Conservation (phyloP, 805 yeast species). For the Wickerhamiella vanderwaltii region DNA sequence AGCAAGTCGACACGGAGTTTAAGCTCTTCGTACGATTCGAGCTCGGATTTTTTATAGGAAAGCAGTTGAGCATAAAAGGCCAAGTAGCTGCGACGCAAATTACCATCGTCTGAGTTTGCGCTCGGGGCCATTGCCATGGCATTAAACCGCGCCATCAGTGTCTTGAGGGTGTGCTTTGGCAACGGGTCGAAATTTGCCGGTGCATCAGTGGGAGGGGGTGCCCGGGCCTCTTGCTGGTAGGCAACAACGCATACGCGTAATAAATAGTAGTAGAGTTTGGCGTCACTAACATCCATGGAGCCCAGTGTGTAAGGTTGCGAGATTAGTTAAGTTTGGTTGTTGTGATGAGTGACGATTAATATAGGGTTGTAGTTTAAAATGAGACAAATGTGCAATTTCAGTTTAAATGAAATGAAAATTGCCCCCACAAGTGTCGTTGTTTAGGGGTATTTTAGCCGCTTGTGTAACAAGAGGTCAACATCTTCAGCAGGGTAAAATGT, state of each 20-base stretch:
- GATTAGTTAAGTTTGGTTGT: slow-evolving; percentile 1
- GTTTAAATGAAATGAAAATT: too few relatives aligned
- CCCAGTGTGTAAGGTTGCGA: background rate
- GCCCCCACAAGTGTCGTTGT: too few relatives aligned
- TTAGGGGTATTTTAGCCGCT: too few relatives aligned
- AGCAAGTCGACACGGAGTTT: slow-evolving; percentile 27
- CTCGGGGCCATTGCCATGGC: slow-evolving; percentile 24
- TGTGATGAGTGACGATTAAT: background rate
- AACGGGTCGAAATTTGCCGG: slow-evolving; percentile 20
- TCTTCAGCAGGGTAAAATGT: too few relatives aligned
- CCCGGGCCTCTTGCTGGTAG: slow-evolving; percentile 51
- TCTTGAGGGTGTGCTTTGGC: slow-evolving; percentile 25
- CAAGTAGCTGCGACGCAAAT: slow-evolving; percentile 43
- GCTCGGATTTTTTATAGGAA: slow-evolving; percentile 27
- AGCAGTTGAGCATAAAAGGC: slow-evolving; percentile 52
- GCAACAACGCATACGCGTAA: slow-evolving; percentile 46
- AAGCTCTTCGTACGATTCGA: slow-evolving; percentile 22
- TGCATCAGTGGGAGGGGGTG: slow-evolving; percentile 12
- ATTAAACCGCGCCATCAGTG: slow-evolving; percentile 27
- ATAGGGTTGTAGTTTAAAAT: background rate
- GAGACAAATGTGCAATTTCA: background rate
- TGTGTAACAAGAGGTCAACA: too few relatives aligned
- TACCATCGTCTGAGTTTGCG: slow-evolving; percentile 31
- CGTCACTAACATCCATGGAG: slow-evolving; percentile 15
- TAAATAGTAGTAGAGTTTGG: slow-evolving; percentile 38